phyloP scores from a whole-genome alignment of 2,329 filamentous ascomycete species.

The Malbranchea zuffiana region DNA sequence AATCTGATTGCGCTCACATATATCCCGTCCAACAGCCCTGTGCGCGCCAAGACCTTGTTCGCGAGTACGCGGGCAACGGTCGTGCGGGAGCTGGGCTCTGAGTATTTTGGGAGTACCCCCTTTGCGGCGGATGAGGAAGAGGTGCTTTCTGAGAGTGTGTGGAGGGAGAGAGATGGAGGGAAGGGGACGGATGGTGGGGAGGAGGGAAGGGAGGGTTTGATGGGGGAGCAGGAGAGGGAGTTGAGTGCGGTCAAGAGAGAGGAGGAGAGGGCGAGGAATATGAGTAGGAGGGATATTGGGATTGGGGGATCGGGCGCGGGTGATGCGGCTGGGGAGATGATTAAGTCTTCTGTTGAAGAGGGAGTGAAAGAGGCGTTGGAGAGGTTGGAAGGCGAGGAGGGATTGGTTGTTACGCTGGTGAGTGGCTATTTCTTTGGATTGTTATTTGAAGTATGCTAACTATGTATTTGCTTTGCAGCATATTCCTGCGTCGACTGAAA shows the following conservation, averaged over 20 bases:
- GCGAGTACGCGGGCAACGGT: constrained; percentile 53
- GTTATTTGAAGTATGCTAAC: constrained; percentile 16
- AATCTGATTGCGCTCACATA: constrained; percentile 47
- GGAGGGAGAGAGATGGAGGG: constrained; percentile 42
- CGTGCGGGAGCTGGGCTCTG: constrained; percentile 48
- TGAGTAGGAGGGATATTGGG: constrained; percentile 38
- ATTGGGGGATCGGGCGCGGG: constrained; percentile 30
- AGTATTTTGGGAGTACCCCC: constrained; percentile 48
- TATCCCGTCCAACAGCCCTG: constrained; percentile 51
- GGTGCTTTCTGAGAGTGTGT: constrained; percentile 43
- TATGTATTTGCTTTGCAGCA: constrained; percentile 23
- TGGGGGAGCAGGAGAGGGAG: constrained; percentile 51
- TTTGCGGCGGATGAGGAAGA: constrained; percentile 51
- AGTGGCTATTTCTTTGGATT: constrained; percentile 17
- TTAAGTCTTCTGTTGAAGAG: constrained; percentile 44
- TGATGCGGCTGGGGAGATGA: constrained; percentile 22
- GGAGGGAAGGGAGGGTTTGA: constrained; percentile 38
- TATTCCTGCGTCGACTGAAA: constrained; percentile 41
- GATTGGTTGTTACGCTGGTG: constrained; percentile 40
- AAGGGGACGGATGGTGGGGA: constrained; percentile 19
- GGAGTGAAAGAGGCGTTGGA: constrained; percentile 44
- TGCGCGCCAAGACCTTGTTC: constrained; percentile 56
- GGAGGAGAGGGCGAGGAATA: constrained; percentile 47
- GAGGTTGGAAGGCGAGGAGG: constrained; percentile 26
- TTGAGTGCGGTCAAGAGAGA: constrained; percentile 47